Conservation (phyloP, 495 filamentous ascomycete species). For the Podospora pseudocomata region DNA sequence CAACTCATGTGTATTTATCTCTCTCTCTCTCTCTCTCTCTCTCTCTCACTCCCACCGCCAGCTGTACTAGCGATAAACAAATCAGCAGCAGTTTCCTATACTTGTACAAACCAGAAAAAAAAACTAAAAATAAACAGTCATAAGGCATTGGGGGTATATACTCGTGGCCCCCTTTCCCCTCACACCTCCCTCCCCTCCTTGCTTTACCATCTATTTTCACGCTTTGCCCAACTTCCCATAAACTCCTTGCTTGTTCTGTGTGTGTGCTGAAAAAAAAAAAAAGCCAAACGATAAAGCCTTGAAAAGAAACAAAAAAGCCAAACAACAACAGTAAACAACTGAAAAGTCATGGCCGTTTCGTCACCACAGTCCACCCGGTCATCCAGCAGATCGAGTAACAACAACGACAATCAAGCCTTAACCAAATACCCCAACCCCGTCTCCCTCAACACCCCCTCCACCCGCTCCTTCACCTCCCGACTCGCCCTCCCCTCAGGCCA, state of each 20-base stretch:
- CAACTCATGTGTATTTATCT: not conserved
- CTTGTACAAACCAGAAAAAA: not conserved
- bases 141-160: not conserved
- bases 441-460: constrained; percentile 35
- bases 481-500: not conserved
- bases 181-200: not conserved
- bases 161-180: not conserved
- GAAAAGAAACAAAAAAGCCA: not conserved
- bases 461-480: not conserved
- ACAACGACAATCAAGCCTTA: not conserved
- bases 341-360: not conserved
- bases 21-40: not conserved
- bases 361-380: no score
- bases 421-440: not conserved
- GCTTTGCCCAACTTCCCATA: not conserved
- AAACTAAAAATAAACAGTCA: not conserved
- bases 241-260: not conserved
- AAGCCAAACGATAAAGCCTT: not conserved
- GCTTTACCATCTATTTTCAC: not conserved
- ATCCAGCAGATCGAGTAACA: no score
- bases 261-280: not conserved
- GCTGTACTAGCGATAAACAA: not conserved
- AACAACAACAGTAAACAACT: not conserved
- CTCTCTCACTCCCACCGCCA: not conserved
- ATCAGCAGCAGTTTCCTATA: not conserved